A percentile compares a stretch with the other conserved stretches of the same genome.
Conservation (phyloP, 2,329 filamentous ascomycete genomes). For the Penicillium polonicum region DNA sequence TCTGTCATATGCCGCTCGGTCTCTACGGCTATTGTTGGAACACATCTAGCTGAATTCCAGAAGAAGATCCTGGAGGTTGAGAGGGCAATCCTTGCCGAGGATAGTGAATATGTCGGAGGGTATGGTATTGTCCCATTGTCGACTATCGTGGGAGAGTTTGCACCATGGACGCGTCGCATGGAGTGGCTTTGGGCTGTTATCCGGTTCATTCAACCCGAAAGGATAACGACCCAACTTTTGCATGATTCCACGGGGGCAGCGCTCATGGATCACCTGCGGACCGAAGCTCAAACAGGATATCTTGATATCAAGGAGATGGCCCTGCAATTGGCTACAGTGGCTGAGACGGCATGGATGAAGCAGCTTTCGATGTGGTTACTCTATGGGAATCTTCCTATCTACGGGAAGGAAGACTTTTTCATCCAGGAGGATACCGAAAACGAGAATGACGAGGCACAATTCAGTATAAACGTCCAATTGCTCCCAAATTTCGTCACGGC, state of each 20-base stretch:
- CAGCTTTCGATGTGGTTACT: conserved; percentile 88
- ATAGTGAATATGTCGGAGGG: conserved; percentile 78
- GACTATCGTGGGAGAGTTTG: conserved; percentile 77
- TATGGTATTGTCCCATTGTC: conserved; percentile 93
- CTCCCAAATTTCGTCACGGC: conserved; percentile 77
- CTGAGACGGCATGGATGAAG: conserved; percentile 87
- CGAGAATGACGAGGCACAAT: conserved; percentile 51
- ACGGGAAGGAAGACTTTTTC: conserved; percentile 84
- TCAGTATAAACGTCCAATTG: conserved; percentile 58
- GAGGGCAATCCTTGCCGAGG: conserved; percentile 69
- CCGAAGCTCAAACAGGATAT: conserved; percentile 83
- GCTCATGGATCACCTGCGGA: conserved; percentile 73
- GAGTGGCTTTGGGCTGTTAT: conserved; percentile 80
- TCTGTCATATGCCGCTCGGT: conserved; percentile 87
- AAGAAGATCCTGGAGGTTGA: conserved; percentile 83
- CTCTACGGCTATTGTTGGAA: conserved; percentile 70
- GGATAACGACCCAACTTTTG: conserved; percentile 27
- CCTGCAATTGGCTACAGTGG: conserved; percentile 68
- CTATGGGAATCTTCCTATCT: conserved; percentile 77
- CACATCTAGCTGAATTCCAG: conserved; percentile 78
- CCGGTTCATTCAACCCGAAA: conserved; percentile 62
- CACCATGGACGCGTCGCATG: conserved; percentile 79
- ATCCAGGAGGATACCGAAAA: conserved; percentile 53
- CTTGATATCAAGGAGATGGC: conserved; percentile 78
- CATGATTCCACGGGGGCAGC: conserved; percentile 63